Evolutionary conservation across 192 early-diverging fungal species (phyloP).

Genomic region (Coemansia sp.): DNA sequence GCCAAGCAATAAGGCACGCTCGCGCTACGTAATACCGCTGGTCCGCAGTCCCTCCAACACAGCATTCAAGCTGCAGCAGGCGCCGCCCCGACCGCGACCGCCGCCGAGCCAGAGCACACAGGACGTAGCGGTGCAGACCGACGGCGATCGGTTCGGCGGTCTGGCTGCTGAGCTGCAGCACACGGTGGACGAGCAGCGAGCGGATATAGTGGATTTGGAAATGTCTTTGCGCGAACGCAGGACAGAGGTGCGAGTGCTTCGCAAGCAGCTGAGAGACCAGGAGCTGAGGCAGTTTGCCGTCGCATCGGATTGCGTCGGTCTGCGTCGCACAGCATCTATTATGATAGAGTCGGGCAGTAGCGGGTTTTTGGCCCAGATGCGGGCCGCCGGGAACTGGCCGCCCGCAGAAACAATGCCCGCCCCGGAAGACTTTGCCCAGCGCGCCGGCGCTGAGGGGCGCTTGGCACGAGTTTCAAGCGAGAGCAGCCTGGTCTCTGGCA

Average conservation of each 20-base stretch:
- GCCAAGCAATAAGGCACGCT: background rate
- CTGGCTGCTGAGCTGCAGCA: constrained; percentile 12
- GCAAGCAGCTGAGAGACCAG: constrained; percentile 27
- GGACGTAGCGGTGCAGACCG: background rate
- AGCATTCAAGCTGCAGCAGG: constrained; percentile 4
- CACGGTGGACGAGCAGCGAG: constrained; percentile 20
- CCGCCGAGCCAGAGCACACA: background rate
- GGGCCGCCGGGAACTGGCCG: background rate
- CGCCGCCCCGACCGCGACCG: background rate
- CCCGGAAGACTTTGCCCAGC: background rate
- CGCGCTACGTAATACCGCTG: constrained; percentile 3
- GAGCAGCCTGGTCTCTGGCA: background rate
- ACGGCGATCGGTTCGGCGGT: background rate
- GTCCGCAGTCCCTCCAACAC: background rate
- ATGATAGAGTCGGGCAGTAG: background rate
- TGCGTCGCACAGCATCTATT: constrained; percentile 27
- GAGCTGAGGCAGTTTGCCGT: constrained; percentile 38
- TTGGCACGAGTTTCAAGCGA: background rate
- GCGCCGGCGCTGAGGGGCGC: background rate
- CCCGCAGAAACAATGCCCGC: background rate
- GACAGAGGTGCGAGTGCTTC: constrained; percentile 20
- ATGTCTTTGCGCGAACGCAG: constrained; percentile 24
- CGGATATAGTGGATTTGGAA: constrained; percentile 37
- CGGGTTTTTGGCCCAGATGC: background rate
- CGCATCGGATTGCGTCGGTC: constrained; percentile 25